A percentile compares a stretch with the other conserved stretches of the same genome.
Conservation (phyloP, 73 alveolate species). For the Paramecium biaurelia region DNA sequence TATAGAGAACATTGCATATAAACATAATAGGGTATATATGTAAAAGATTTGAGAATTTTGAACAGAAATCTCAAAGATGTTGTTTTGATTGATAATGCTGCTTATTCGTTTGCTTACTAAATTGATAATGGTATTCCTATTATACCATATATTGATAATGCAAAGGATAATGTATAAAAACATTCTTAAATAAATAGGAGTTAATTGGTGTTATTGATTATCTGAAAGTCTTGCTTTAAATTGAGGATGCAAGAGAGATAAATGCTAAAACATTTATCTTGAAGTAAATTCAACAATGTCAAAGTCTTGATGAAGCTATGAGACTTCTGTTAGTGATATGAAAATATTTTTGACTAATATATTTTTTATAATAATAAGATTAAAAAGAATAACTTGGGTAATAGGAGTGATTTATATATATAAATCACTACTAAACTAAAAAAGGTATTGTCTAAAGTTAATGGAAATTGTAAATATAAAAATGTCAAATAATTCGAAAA, state of each 20-base stretch:
- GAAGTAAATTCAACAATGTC: neutral
- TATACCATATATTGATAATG: constrained; percentile 85
- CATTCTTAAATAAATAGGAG: neutral
- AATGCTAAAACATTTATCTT: neutral
- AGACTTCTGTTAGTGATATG: neutral
- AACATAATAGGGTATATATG: constrained; percentile 71
- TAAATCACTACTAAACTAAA: too few species aligned
- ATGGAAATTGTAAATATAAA: too few species aligned
- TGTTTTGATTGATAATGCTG: constrained; percentile 89
- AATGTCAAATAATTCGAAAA: too few species aligned
- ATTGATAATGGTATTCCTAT: constrained; percentile 91
- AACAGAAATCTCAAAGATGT: constrained; percentile 71
- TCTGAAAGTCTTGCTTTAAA: neutral
- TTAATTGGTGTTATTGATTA: neutral
- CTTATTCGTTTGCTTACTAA: constrained; percentile 82
- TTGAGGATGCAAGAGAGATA: neutral
- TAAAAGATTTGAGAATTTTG: constrained; percentile 72
- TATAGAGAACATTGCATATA: constrained; percentile 71
- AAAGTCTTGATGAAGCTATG: constrained; percentile 1
- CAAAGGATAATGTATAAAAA: constrained; percentile 69
- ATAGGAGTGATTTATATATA: neutral
- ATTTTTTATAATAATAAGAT: neutral
- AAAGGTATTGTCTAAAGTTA: too few species aligned
- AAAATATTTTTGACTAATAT: neutral
- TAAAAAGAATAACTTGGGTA: neutral